Conservation (phyloP, 495 filamentous ascomycete genomes). For the Talaromyces wortmannii region DNA sequence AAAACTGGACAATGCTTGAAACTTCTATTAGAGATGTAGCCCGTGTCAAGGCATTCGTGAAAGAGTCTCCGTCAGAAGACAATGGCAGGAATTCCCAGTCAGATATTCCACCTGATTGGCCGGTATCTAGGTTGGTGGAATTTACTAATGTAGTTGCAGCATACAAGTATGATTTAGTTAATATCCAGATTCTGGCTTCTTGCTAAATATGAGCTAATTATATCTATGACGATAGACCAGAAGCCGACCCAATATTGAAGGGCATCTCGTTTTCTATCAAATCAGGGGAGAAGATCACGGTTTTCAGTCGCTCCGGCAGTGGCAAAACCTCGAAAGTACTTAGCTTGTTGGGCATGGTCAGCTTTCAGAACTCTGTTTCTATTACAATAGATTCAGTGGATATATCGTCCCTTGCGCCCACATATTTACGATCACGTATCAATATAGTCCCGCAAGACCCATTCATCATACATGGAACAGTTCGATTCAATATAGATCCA, state of each 20-base stretch:
- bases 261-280: slow-evolving; percentile 42
- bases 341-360: neutral
- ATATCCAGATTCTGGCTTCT: neutral
- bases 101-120: slow-evolving; percentile 38
- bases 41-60: slow-evolving; percentile 49
- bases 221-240: slow-evolving; percentile 3
- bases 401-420: slow-evolving; percentile 35
- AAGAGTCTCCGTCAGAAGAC: slow-evolving; percentile 40
- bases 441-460: slow-evolving; percentile 52
- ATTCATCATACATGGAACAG: slow-evolving; percentile 39
- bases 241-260: slow-evolving; percentile 26
- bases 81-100: slow-evolving; percentile 25
- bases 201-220: slow-evolving; percentile 18
- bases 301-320: slow-evolving; percentile 36
- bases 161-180: neutral
- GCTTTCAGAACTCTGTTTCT: neutral
- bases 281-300: slow-evolving; percentile 50
- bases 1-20: slow-evolving; percentile 51
- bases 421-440: slow-evolving; percentile 37
- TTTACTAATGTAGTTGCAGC: slow-evolving; percentile 20
- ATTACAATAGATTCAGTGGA: slow-evolving; percentile 42
- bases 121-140: slow-evolving; percentile 39
- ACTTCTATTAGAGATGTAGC: slow-evolving; percentile 51
- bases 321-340: slow-evolving; percentile 11
- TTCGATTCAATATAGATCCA: slow-evolving; percentile 36